Base-by-base conservation (phyloP, 352 stramenopile genomes). In the Pythium grandisporangium region DNA sequence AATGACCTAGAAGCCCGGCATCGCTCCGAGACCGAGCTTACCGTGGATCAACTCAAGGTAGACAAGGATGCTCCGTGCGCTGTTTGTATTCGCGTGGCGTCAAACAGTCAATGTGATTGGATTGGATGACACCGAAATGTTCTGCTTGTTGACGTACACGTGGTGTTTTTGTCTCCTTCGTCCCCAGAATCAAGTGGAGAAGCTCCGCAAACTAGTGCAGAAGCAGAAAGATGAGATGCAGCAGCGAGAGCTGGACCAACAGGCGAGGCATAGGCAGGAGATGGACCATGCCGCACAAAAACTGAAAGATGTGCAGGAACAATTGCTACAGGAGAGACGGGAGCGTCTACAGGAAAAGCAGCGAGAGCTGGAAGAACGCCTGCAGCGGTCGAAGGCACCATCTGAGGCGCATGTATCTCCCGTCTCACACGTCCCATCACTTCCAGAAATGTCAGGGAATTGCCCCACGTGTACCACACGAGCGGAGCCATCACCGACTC, bases 291-390 rank as follows among this genome's bases (percentile, higher is more conserved):
- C 74, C 32, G 52, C 56, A 4, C 47, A 66, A 14, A 43, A 86
- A 37, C 39, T 87, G 11, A 65, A 68, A 13, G 48, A 71, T 16
- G 54, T 63, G 4, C 75, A 85, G 32, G 58, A 76, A 20, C 41
- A 75, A 47, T 44, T 92, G 37, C 48, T 84, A 10, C 55, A 52
- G 20, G 76, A 88, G 23, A 56, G 73, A 2, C 59, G 64, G 3
- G 66, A 80, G 17, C 58, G 75, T 11, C 45, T 84, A 4, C 42
- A 70, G 14, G 72, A 88, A 27, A 85, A 87, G 47, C 68, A 87
- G 22, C 53, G 50, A 16, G 59, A 60, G 29, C 44, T 83, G 10
- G 61, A 82, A 14, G 42, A 67, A 11, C 58, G 70, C 17, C 48
- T 86, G 21, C 45, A 70, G 40, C 39, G 55, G 7, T n/a, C n/a